These are phyloP conservation scores for Cyberlindnera saturnus DNA, from an alignment of 805 yeast genomes.

Conservation along the genomic window DNA sequence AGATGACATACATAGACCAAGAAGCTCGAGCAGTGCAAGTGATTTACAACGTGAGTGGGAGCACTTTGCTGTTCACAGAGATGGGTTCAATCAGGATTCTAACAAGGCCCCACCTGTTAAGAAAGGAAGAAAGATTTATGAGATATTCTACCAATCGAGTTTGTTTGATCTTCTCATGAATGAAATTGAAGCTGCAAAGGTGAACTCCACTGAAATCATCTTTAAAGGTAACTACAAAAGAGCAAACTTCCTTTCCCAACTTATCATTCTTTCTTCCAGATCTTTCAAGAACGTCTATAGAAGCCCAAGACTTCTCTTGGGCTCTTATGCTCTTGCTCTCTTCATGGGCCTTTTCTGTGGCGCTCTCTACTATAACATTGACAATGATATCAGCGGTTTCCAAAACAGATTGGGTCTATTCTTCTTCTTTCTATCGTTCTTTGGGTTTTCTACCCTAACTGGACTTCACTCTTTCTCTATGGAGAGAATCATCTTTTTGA, in stretches of 20 bases:
- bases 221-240: constrained; percentile 21
- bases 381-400: constrained; percentile 91
- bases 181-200: constrained; percentile 26
- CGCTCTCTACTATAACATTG: constrained; percentile 70
- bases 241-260: constrained; percentile 61
- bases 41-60: constrained; percentile 81
- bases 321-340: constrained; percentile 75
- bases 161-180: constrained; percentile 24
- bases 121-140: constrained; percentile 17
- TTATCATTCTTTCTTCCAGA: constrained; percentile 71
- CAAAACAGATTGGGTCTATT: constrained; percentile 93
- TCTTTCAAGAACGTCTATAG: constrained; percentile 90
- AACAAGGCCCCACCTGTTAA: constrained; percentile 4
- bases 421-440: constrained; percentile 83
- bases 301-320: constrained; percentile 81
- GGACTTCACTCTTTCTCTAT: constrained; percentile 84
- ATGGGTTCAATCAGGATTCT: constrained; percentile 31
- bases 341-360: constrained; percentile 83
- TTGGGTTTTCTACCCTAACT: constrained; percentile 91
- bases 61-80: constrained; percentile 76
- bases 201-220: constrained; percentile 17
- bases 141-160: constrained; percentile 28
- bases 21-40: constrained; percentile 26
- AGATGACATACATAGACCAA: constrained; percentile 26
- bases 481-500: constrained; percentile 82